These are phyloP conservation scores for Jatropha podagrica DNA, from an alignment of 441 rosid genomes.

Conservation along the genomic window DNA sequence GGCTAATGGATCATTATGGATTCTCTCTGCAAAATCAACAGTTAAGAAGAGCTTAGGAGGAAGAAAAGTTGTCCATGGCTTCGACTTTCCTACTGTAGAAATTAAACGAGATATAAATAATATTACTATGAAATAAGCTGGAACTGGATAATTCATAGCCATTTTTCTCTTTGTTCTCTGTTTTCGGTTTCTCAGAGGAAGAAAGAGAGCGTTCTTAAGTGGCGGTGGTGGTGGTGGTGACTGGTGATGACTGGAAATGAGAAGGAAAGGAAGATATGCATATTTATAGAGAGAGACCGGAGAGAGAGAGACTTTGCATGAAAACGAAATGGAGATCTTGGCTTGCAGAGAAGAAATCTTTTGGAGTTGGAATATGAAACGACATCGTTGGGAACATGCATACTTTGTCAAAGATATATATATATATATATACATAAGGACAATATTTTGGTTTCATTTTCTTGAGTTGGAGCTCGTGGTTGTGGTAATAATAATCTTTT, in stretches of 20 bases:
- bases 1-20: conserved; percentile 44
- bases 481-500: not conserved
- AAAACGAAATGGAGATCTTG: conserved; percentile 18
- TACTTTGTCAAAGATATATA: conserved; percentile 26
- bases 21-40: conserved; percentile 25
- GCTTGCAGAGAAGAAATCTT: conserved; percentile 14
- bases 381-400: conserved; percentile 19
- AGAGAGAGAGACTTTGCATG: conserved; percentile 14
- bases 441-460: conserved; percentile 12
- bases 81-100: conserved; percentile 32
- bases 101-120: conserved; percentile 34
- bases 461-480: conserved; percentile 18
- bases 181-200: conserved; percentile 6
- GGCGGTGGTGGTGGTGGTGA: too few species aligned
- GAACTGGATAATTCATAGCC: conserved; percentile 30
- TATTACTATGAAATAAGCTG: conserved; percentile 27
- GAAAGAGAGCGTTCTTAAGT: not conserved
- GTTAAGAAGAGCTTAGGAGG: conserved; percentile 23
- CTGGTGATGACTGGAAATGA: not conserved
- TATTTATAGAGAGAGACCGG: conserved; percentile 10
- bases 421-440: not conserved
- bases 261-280: not conserved
- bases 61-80: conserved; percentile 19
- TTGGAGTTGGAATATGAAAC: conserved; percentile 12
- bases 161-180: conserved; percentile 21